Evolutionary conservation across 176 grass and related monocot species (phyloP).

Genomic region (Musa beccarii): DNA sequence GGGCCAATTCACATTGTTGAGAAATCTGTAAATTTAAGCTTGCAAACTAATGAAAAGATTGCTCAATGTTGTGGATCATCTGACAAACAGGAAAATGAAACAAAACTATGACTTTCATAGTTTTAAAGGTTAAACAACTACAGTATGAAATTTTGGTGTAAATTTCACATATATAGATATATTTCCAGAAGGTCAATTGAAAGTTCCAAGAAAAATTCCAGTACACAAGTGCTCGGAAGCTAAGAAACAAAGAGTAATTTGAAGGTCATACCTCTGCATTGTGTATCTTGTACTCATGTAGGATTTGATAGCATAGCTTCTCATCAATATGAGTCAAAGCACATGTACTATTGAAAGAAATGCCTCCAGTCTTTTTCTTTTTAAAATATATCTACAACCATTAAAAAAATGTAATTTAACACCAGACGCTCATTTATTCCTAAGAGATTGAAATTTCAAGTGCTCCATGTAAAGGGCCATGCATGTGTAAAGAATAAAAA

Average conservation of each 20-base stretch:
- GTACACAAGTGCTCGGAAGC: neutral
- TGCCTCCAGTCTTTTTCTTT: constrained; percentile 96
- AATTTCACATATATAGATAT: too few species aligned
- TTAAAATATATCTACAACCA: constrained; percentile 91
- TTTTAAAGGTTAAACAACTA: too few species aligned
- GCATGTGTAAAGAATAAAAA: neutral
- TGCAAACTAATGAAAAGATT: too few species aligned
- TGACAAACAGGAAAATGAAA: too few species aligned
- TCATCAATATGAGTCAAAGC: constrained; percentile 90
- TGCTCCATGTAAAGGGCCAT: neutral
- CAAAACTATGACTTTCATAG: too few species aligned
- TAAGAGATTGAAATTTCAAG: neutral
- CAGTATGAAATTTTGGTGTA: too few species aligned
- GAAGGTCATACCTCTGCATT: constrained; percentile 69
- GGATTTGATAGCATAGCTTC: constrained; percentile 96
- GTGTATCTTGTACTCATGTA: constrained; percentile 98
- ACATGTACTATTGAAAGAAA: constrained; percentile 80
- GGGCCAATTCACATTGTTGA: too few species aligned
- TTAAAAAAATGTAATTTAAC: neutral
- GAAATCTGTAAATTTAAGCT: too few species aligned
- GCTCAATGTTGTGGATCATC: too few species aligned
- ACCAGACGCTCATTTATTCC: neutral
- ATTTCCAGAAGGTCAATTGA: neutral
- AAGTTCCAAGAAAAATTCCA: neutral
- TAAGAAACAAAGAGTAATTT: neutral